A percentile compares a stretch with the other conserved stretches of the same genome.
Evolutionary conservation across 1,139 yeast genomes (phyloP).

Genomic region (Kodamaea suecica): DNA sequence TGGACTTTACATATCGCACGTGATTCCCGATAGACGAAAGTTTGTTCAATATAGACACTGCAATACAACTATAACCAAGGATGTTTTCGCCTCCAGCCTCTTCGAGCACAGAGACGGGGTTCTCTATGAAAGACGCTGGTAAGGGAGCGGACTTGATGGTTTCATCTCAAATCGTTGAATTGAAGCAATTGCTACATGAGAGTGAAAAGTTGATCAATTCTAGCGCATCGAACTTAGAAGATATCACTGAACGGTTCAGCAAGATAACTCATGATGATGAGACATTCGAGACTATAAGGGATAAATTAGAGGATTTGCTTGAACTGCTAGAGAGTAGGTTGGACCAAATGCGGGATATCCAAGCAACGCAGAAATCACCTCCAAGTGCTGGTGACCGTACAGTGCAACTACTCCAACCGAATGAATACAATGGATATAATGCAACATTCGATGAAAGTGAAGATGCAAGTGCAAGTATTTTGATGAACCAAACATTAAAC

Average conservation of each 20-base stretch:
- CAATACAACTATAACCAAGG: too few species aligned
- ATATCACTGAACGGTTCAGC: conserved; percentile 1
- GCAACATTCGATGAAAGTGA: not conserved
- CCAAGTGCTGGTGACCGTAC: too few species aligned
- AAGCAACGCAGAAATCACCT: too few species aligned
- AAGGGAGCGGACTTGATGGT: not conserved
- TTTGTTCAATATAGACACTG: too few species aligned
- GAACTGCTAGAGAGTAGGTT: not conserved
- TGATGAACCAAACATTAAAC: conserved; percentile 1
- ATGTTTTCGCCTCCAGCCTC: conserved; percentile 2
- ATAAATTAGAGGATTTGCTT: conserved; percentile 1
- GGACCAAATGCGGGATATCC: not conserved
- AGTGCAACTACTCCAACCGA: not conserved
- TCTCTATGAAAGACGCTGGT: too few species aligned
- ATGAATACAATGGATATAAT: not conserved
- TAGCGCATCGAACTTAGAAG: conserved; percentile 3
- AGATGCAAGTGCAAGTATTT: not conserved
- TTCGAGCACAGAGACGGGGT: not conserved
- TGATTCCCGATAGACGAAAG: too few species aligned
- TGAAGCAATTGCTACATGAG: conserved; percentile 3
- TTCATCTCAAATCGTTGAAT: conserved; percentile 2
- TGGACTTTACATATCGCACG: too few species aligned
- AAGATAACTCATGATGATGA: not conserved
- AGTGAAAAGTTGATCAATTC: conserved; percentile 3
- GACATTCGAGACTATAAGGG: not conserved